phyloP scores from a whole-genome alignment of 129 eudicot genomes.

The Flaveria sonorensis region DNA sequence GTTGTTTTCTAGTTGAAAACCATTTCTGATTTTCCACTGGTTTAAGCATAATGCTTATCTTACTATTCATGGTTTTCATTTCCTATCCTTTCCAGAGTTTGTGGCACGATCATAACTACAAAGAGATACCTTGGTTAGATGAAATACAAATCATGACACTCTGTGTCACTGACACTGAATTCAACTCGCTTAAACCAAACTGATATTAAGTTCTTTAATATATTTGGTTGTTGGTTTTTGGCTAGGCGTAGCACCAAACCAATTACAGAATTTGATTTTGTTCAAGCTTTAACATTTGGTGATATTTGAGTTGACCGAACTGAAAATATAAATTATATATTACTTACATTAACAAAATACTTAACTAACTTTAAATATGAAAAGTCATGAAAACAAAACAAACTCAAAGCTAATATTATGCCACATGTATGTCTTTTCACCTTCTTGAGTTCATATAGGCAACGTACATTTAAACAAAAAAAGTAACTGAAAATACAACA shows the following conservation, averaged over 20 bases:
- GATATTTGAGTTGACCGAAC: background rate
- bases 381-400: conserved; percentile 13
- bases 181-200: background rate
- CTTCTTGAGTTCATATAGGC: background rate
- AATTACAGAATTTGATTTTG: background rate
- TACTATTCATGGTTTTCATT: too few relatives aligned
- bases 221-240: too few relatives aligned
- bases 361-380: background rate
- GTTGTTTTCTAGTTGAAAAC: background rate
- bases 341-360: background rate
- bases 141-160: background rate
- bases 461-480: background rate
- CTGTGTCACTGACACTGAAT: background rate
- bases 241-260: too few relatives aligned
- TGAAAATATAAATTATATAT: background rate
- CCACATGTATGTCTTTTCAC: background rate
- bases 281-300: background rate
- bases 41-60: too few relatives aligned
- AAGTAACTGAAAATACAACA: conserved; percentile 10
- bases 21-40: background rate
- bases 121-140: background rate
- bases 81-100: too few relatives aligned
- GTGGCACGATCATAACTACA: too few relatives aligned
- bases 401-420: conserved; percentile 2
- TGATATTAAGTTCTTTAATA: too few relatives aligned